phyloP scores from a whole-genome alignment of 2,329 filamentous ascomycete species.

The Colletotrichum sp. region DNA sequence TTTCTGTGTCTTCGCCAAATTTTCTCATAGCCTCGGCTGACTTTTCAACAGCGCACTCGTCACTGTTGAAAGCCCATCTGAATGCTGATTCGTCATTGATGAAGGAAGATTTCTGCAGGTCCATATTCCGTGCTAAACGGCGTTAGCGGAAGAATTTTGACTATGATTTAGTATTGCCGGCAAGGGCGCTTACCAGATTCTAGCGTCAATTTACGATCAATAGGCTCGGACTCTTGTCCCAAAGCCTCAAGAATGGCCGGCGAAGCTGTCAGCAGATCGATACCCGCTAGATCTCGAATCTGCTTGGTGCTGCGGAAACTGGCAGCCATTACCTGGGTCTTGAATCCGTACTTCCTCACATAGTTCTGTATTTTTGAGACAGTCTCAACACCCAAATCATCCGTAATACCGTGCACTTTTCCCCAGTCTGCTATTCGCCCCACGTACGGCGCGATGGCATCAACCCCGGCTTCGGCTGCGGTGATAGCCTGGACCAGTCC shows the following conservation, averaged over 20 bases:
- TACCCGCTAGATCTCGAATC: not conserved
- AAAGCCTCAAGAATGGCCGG: not conserved
- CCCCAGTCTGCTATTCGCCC: not conserved
- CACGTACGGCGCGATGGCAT: not conserved
- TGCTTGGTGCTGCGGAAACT: not conserved
- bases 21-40: slow-evolving; percentile 81
- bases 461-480: not conserved
- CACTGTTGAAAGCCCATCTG: slow-evolving; percentile 83
- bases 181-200: not conserved
- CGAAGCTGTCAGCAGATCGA: not conserved
- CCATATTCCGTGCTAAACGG: not conserved
- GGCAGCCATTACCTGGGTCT: not conserved
- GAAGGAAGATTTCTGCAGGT: slow-evolving; percentile 67
- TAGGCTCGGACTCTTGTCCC: not conserved
- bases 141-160: not conserved
- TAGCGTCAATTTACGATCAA: not conserved
- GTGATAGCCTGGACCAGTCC: not conserved
- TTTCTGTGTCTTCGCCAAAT: slow-evolving; percentile 79
- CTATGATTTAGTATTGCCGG: not conserved
- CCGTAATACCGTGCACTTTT: not conserved
- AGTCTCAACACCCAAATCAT: not conserved
- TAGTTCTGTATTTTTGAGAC: not conserved
- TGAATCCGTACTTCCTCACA: not conserved
- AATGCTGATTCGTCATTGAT: slow-evolving; percentile 73
- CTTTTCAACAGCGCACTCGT: slow-evolving; percentile 82